Base-by-base conservation (phyloP, 202 grass and related monocot species). In the Zoysia matrella region DNA sequence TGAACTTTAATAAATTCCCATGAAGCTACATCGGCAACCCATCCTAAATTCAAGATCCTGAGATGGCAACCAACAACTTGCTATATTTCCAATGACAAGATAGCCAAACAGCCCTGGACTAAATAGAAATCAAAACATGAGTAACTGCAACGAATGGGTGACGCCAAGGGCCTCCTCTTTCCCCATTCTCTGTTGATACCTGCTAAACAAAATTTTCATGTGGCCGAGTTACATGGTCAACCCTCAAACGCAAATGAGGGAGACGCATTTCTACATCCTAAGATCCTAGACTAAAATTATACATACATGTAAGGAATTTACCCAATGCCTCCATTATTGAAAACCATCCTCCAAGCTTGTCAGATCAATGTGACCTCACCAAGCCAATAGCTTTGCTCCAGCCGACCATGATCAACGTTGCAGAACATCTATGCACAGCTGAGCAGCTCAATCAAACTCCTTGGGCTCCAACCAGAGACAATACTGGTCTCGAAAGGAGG, bases 161-260 rank as follows among this genome's bases (percentile, higher is more conserved):
- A 72, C 14, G 50, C 65, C 12, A 43, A 67, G 61, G 78, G 78
- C 73, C 61, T 63, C 67, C 67, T 78, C 78, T 68, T 84, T 85
- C 15, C 8, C 68, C 75, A n/a, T 86, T 76, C 80, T 81, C 74
- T 70, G 88, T 75, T 53, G 66, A 66, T 78, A 86, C 83, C 83
- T 73, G 84, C 86, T 80, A 68, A 80, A 76, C 86, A 94, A 94
- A 94, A 91, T 86, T 94, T 86, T 65, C 73, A 61, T 89, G 85
- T 87, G 64, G 84, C 79, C 77, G 69, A 74, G 85, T 90, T 90
- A 88, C 91, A 90, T 36, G 53, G 61, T 67, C 83, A 83, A 48
- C 82, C 77, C 61, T 61, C 64, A 67, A 66, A 81, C 54, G 66
- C 43, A 81, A 74, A 83, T 14, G 72, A 75, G 83, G 84, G 85